Percentiles rank a stretch among this genome's conserved stretches.
phyloP scores from a whole-genome alignment of 2,329 filamentous ascomycete genomes.

The Aspergillus sp. region DNA sequence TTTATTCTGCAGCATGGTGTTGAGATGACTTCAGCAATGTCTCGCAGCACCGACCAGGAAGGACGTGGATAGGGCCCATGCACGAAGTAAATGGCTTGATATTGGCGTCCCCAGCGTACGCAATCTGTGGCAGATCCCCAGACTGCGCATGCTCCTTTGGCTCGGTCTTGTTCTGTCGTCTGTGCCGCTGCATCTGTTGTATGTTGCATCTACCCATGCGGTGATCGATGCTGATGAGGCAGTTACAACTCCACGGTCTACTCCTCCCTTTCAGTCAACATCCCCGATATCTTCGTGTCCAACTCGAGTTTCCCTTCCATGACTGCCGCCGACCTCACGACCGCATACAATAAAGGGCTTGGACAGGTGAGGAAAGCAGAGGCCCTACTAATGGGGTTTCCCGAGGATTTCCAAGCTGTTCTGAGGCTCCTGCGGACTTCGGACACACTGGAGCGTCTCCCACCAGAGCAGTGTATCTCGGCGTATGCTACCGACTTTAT shows the following conservation, averaged over 20 bases:
- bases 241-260: background rate
- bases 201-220: background rate
- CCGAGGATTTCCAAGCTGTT: too few relatives aligned
- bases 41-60: constrained; percentile 50
- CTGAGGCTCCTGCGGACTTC: background rate
- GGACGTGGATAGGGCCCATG: constrained; percentile 52
- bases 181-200: constrained; percentile 17
- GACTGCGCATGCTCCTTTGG: constrained; percentile 22
- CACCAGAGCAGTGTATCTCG: constrained; percentile 12
- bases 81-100: constrained; percentile 42
- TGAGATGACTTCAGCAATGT: constrained; percentile 39
- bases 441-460: background rate
- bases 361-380: rapidly evolving
- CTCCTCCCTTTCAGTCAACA: background rate
- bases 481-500: constrained; percentile 18
- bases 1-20: background rate
- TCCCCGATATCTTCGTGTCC: background rate
- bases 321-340: background rate
- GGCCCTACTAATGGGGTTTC: rapidly evolving
- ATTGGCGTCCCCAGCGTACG: constrained; percentile 43
- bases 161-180: constrained; percentile 14
- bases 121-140: constrained; percentile 33
- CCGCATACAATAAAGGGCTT: too few relatives aligned
- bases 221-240: background rate
- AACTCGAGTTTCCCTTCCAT: background rate